Evolutionary conservation across 2,329 filamentous ascomycete genomes (phyloP), one percentile per base, ranked within the genome.

Genomic region (Zalaria sp.): DNA sequence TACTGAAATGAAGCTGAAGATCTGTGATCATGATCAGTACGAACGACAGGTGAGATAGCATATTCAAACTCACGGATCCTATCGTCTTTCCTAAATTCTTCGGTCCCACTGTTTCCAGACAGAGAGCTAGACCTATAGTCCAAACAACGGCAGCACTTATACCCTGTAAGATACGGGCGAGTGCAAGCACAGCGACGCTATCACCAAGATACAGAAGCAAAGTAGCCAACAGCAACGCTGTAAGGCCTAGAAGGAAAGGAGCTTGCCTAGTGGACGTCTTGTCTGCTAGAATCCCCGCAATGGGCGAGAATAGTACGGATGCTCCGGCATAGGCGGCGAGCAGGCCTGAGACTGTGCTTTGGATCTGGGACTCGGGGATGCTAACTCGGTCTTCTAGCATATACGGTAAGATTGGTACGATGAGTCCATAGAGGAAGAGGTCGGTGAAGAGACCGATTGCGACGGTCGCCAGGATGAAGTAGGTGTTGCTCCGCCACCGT

Each of bases 21-120:
- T 71, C 57, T 68, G 41, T 0, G 29, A 25, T 37, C 18, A 18
- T 5, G 7, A 10, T 36, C 8, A 26, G 18, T 6, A 28, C 6
- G 3, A 11, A 18, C 31, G 4, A 8, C 8, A 25, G 8, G 9
- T 29, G 4, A 7, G 28, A 7, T 32, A 2, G 28, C 34, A 7
- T 29, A 7, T 27, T 8, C 8, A 10, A 27, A 43, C 60, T 53
- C 48, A 72, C 66, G 37, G 70, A 69, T 9, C 77, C 77, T 51
- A 81, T 72, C 1, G 71, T 72, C 53, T 76, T 77, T 2, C 76
- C 77, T 32, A 81, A 53, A 37, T 75, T 72, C 39, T 71, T 62
- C 2, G 61, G 64, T 0, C 68, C 64, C 5, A 79, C 74, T 0
- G 75, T 75, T 51, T 79, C 76, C 4, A 75, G 58, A 34, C 75